A percentile compares a stretch with the other conserved stretches of the same genome.
phyloP scores from a whole-genome alignment of 2,329 filamentous ascomycete genomes.

The Metarhizium rileyi region DNA sequence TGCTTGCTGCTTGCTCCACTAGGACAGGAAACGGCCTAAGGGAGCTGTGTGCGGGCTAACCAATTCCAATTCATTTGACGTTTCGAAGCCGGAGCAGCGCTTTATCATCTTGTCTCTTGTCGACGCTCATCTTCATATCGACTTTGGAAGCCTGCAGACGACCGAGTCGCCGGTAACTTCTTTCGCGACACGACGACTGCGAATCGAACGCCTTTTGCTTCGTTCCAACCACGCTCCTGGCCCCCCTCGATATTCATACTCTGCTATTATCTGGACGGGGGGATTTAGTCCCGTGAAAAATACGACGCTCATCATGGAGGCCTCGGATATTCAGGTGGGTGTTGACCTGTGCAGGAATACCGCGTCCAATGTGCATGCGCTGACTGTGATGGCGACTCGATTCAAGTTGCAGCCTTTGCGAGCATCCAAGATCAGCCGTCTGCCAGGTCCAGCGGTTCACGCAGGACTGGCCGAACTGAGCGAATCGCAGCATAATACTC shows the following conservation, averaged over 20 bases:
- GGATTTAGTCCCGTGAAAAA: slow-evolving; percentile 11
- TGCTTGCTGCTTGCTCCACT: background rate
- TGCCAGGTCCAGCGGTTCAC: slow-evolving; percentile 20
- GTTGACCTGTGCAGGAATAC: background rate
- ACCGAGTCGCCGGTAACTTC: background rate
- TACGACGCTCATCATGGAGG: slow-evolving; percentile 21
- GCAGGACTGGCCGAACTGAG: slow-evolving; percentile 40
- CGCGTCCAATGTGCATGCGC: background rate
- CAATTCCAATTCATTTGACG: background rate
- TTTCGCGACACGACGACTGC: slow-evolving; percentile 12
- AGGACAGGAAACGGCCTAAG: background rate
- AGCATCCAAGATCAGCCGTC: slow-evolving; percentile 21
- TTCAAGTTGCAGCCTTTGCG: slow-evolving; percentile 15
- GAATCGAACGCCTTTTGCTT: slow-evolving; percentile 8
- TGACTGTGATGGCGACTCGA: background rate
- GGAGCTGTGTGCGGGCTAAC: background rate
- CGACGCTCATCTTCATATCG: background rate
- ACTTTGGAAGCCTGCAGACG: background rate
- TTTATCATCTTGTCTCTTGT: background rate
- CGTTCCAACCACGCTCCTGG: no score
- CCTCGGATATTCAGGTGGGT: slow-evolving; percentile 20
- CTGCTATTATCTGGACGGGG: background rate
- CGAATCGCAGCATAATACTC: slow-evolving; percentile 51
- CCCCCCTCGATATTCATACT: background rate
- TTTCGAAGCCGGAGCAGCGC: background rate